phyloP scores from a whole-genome alignment of 805 yeast species.

The Isabelozyma heimii region DNA sequence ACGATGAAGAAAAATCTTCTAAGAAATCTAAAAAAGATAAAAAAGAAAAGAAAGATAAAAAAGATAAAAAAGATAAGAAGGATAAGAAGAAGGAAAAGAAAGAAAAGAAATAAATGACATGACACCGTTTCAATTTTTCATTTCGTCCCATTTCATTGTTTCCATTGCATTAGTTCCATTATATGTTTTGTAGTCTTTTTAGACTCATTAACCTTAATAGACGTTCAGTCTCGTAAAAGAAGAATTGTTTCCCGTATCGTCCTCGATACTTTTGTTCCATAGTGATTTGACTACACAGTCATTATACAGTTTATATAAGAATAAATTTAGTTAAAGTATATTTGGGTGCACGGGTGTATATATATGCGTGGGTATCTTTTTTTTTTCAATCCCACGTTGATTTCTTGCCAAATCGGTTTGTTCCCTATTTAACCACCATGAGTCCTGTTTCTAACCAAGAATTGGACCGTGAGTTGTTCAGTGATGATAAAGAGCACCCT shows the following conservation, averaged over 20 bases:
- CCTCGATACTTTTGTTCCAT: neutral
- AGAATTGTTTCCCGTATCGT: neutral
- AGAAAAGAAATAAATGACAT: conserved; percentile 9
- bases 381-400: neutral
- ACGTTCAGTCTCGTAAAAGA: neutral
- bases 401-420: too few relatives aligned
- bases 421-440: too few relatives aligned
- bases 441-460: neutral
- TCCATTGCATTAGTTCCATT: neutral
- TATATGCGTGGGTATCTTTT: neutral
- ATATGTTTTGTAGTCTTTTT: neutral
- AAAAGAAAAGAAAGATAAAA: conserved; percentile 17
- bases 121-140: neutral
- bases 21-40: conserved; percentile 16
- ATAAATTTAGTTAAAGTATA: neutral
- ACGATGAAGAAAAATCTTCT: conserved; percentile 23
- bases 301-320: neutral
- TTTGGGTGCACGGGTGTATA: neutral
- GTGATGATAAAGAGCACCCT: conserved; percentile 63
- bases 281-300: neutral
- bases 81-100: conserved; percentile 15
- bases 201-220: neutral
- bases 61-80: conserved; percentile 4
- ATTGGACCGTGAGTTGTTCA: conserved; percentile 7
- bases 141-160: neutral